phyloP scores from a whole-genome alignment of 371 early-diverging fungal genomes.

The Saksenaea vasiformis region DNA sequence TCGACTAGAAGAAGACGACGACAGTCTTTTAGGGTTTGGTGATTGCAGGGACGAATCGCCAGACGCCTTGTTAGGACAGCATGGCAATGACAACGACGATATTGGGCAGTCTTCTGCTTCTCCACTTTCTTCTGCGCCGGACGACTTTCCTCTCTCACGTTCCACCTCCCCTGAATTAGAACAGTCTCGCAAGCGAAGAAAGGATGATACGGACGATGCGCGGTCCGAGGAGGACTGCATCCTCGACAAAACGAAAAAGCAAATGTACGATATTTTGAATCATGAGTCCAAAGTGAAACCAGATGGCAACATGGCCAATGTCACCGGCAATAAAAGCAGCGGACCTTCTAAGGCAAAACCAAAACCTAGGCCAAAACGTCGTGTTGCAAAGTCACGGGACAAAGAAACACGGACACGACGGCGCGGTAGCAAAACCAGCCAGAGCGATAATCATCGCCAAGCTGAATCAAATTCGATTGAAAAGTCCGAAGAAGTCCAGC shows the following conservation, averaged over 20 bases:
- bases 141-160: slow-evolving; percentile 10
- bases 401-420: slow-evolving; percentile 2
- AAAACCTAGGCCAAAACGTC: slow-evolving; percentile 14
- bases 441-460: slow-evolving; percentile 3
- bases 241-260: not conserved
- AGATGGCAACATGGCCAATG: slow-evolving; percentile 3
- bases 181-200: slow-evolving; percentile 1
- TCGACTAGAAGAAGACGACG: not conserved
- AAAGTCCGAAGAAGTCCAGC: slow-evolving; percentile 12
- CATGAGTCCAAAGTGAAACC: not conserved
- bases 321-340: slow-evolving; percentile 11
- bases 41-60: not conserved
- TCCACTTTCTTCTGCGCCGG: slow-evolving; percentile 8
- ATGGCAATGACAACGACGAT: not conserved
- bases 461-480: slow-evolving; percentile 7
- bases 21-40: not conserved
- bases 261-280: not conserved
- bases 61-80: not conserved
- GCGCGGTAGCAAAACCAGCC: slow-evolving; percentile 12
- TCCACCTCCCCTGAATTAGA: slow-evolving; percentile 5
- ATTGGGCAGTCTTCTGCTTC: slow-evolving; percentile 4
- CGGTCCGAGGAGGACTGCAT: not conserved
- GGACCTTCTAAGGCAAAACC: slow-evolving; percentile 5
- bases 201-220: not conserved
- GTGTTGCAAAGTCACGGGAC: slow-evolving; percentile 17